A percentile compares a stretch with the other conserved stretches of the same genome.
phyloP scores from a whole-genome alignment of 176 grass and related monocot species.

The Guadua angustifolia region DNA sequence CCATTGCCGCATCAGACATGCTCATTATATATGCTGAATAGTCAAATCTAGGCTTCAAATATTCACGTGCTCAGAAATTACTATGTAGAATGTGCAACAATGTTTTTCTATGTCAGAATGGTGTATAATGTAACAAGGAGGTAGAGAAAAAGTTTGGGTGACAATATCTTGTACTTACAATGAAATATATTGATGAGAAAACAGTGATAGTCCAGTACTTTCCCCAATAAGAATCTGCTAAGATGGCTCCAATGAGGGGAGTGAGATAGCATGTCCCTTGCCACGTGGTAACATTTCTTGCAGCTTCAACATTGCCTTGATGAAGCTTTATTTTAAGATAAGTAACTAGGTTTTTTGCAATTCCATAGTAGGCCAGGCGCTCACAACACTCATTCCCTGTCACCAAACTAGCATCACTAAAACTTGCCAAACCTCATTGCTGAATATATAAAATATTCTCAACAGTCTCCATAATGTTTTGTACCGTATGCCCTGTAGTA shows the following conservation, averaged over 20 bases:
- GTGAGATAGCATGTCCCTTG: slow-evolving; percentile 94
- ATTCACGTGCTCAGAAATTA: neutral
- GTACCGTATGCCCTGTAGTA: neutral
- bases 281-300: slow-evolving; percentile 86
- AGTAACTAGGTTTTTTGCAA: slow-evolving; percentile 76
- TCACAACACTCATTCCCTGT: slow-evolving; percentile 86
- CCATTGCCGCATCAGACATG: neutral
- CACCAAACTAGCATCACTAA: slow-evolving; percentile 34
- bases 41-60: slow-evolving; percentile 16
- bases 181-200: slow-evolving; percentile 79
- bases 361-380: slow-evolving; percentile 88
- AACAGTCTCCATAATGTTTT: neutral
- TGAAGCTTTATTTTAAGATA: slow-evolving; percentile 75
- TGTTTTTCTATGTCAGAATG: slow-evolving; percentile 17
- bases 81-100: neutral
- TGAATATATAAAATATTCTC: slow-evolving; percentile 32
- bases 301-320: slow-evolving; percentile 78
- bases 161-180: slow-evolving; percentile 63
- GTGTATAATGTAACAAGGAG: slow-evolving; percentile 4
- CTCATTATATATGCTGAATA: neutral
- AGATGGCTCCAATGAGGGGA: slow-evolving; percentile 75
- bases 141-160: neutral
- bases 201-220: slow-evolving; percentile 77
- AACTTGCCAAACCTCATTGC: neutral
- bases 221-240: slow-evolving; percentile 89